A percentile compares a stretch with the other conserved stretches of the same genome.
Evolutionary conservation across 73 alveolate species (phyloP).

Genomic region (Paramecium primaurelia): DNA sequence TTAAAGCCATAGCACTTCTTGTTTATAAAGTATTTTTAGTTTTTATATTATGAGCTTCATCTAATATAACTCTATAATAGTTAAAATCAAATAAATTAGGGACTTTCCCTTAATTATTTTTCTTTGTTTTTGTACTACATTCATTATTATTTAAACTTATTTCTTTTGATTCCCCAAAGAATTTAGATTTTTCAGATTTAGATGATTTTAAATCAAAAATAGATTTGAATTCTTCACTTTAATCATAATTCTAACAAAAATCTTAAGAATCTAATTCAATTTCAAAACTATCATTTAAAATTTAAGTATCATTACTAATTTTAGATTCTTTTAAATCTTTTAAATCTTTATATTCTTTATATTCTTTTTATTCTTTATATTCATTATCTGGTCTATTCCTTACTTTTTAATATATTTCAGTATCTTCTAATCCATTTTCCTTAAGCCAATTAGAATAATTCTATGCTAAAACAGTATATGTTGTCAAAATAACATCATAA

Average conservation of each 20-base stretch:
- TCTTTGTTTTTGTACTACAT: neutral
- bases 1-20: slow-evolving; percentile 23
- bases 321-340: neutral
- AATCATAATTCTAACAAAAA: neutral
- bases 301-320: neutral
- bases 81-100: neutral
- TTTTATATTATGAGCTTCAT: slow-evolving; percentile 51
- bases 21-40: neutral
- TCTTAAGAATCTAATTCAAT: neutral
- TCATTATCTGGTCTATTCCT: neutral
- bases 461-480: neutral
- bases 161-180: neutral
- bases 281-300: neutral
- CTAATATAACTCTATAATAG: slow-evolving; percentile 45
- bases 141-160: neutral
- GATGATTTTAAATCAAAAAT: neutral
- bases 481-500: slow-evolving; percentile 23
- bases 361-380: neutral
- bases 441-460: neutral
- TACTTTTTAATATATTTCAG: neutral
- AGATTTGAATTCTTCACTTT: neutral
- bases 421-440: neutral
- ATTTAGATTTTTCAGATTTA: neutral
- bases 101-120: neutral
- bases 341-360: neutral